phyloP scores from a whole-genome alignment of 352 stramenopile genomes.

The Globisporangium middletonii region DNA sequence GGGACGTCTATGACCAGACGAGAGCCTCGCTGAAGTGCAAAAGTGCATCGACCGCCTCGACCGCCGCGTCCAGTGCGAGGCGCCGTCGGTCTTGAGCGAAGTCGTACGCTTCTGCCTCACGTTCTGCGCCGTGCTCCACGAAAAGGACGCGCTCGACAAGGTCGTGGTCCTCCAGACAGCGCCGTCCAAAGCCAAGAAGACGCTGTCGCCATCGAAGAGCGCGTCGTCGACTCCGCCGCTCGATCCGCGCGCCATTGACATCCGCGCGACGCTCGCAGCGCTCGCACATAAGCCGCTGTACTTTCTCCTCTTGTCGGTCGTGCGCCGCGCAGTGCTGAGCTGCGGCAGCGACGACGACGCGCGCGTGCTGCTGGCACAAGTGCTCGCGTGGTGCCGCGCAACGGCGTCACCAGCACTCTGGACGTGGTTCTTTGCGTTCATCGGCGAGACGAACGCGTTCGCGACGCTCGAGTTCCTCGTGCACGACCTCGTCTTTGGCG shows the following conservation, averaged over 20 bases:
- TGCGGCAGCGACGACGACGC: slow-evolving; percentile 16
- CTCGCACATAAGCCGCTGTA: slow-evolving; percentile 44
- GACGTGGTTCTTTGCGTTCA: slow-evolving; percentile 43
- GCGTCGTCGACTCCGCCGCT: no score
- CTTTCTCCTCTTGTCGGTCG: slow-evolving; percentile 27
- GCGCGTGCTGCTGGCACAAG: slow-evolving; percentile 20
- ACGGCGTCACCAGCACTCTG: slow-evolving; percentile 22
- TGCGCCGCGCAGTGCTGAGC: slow-evolving; percentile 33
- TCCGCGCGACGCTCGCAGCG: slow-evolving; percentile 29
- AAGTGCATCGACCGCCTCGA: slow-evolving; percentile 33
- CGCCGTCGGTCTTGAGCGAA: slow-evolving; percentile 25
- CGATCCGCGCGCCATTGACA: slow-evolving; percentile 12
- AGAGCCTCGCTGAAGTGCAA: slow-evolving; percentile 30
- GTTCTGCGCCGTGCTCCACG: slow-evolving; percentile 34
- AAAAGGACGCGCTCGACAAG: slow-evolving; percentile 29
- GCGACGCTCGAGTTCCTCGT: slow-evolving; percentile 44
- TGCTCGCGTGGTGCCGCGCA: slow-evolving; percentile 47
- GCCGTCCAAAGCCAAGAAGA: no score
- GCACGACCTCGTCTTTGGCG: slow-evolving; percentile 18
- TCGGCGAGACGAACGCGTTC: slow-evolving; percentile 41
- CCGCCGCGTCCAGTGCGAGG: slow-evolving; percentile 25
- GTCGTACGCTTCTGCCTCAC: slow-evolving; percentile 36
- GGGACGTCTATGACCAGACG: slow-evolving; percentile 4
- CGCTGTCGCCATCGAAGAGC: no score
- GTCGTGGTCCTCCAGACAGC: slow-evolving; percentile 12